Evolutionary conservation across 2,329 filamentous ascomycete genomes (phyloP), one percentile per base, ranked within the genome.

Genomic region (Biscogniauxia marginata): DNA sequence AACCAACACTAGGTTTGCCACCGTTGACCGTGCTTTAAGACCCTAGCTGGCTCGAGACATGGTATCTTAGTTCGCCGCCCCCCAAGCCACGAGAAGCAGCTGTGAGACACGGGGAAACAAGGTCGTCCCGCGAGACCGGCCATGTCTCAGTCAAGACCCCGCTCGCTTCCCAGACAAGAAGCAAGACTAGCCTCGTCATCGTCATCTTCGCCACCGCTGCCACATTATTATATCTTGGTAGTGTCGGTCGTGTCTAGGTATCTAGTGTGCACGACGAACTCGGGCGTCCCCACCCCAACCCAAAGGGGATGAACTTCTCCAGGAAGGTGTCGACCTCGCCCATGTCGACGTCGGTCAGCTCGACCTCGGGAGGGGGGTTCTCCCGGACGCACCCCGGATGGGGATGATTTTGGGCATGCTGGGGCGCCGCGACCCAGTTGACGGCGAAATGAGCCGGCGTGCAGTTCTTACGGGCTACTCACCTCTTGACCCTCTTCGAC

Each of bases 351-450:
- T 68, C 62, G 4, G 63, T 73, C 24, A 79, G 61, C 3, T 64
- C 58, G 9, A 75, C 65, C 22, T 67, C 57, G 53, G 71, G 71
- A 54, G 68, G 66, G 58, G 68, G 66, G 58, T 83, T 83, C 70
- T 83, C 80, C 39, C 70, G 57, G 11, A 83, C 70, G 79, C 74
- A 3, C 80, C 80, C 1, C 80, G 80, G 49, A 84, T 82, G 1
- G 80, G 79, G 48, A 84, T 74, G 46, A 82, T 25, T 21, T 25
- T 20, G 5, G 44, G 30, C 30, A 39, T 61, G 11, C 74, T 75
- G 13, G 74, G 69, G 49, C 68, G 70, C 39, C 67, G 67, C 6
- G 61, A 63, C 52, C 62, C 62, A 64, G 44, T 61, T 63, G 46
- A 64, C 60, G n/a, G 62, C 60, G 49, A 64, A 61, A 52, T 64